Evolutionary conservation across 2,329 filamentous ascomycete species (phyloP).

Genomic region (Trichoderma koningiopsis): DNA sequence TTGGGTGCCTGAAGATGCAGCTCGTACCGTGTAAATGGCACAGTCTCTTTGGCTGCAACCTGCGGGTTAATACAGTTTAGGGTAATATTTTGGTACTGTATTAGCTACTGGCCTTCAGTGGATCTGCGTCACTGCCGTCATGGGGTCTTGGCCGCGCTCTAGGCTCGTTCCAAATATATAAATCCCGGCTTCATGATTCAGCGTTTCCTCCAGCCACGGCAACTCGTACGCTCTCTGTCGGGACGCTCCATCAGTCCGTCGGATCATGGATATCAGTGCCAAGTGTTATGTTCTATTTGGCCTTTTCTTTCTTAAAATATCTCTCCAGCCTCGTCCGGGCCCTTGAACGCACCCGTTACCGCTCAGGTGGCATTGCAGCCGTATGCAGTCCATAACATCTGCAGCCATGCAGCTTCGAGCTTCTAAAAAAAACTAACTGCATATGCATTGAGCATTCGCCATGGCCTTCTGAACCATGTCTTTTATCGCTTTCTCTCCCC

Average conservation of each 20-base stretch:
- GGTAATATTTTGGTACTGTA: background rate
- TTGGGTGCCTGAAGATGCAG: background rate
- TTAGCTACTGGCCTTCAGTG: background rate
- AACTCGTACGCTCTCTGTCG: background rate
- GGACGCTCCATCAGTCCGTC: background rate
- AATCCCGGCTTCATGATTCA: background rate
- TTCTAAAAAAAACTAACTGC: slow-evolving; percentile 14
- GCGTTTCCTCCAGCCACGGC: background rate
- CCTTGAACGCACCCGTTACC: background rate
- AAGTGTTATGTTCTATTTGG: background rate
- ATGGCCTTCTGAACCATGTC: background rate
- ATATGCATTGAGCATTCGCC: background rate
- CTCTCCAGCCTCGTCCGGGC: background rate
- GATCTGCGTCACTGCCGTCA: background rate
- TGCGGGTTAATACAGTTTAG: background rate
- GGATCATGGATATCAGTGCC: background rate
- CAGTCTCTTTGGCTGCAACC: background rate
- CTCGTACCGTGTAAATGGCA: background rate
- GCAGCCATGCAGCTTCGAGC: slow-evolving; percentile 17
- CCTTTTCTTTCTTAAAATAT: slow-evolving; percentile 4
- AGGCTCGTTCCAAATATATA: slow-evolving; percentile 8
- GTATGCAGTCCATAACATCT: slow-evolving; percentile 10
- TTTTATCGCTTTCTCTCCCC: background rate
- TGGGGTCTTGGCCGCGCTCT: background rate
- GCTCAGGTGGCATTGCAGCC: background rate